These are phyloP conservation scores for Quillaja saponaria DNA, from an alignment of 306 rosid genomes.

Conservation along the genomic window DNA sequence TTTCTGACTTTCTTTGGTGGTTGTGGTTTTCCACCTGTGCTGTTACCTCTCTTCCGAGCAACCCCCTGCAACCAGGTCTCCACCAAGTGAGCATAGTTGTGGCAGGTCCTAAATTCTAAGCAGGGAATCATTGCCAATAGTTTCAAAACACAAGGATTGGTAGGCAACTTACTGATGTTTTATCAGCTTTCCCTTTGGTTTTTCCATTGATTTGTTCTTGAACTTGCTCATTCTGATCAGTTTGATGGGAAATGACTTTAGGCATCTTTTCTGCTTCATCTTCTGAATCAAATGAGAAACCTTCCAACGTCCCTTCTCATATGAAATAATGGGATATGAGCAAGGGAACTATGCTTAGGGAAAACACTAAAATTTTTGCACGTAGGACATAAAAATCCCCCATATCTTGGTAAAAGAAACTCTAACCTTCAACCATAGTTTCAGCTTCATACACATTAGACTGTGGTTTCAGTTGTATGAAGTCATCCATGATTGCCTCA, in stretches of 20 bases:
- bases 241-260: slow-evolving; percentile 46
- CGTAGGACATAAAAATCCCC: slow-evolving; percentile 22
- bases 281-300: slow-evolving; percentile 92
- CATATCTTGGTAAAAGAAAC: slow-evolving; percentile 23
- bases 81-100: slow-evolving; percentile 23
- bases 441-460: slow-evolving; percentile 81
- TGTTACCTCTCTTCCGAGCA: slow-evolving; percentile 70
- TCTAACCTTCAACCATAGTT: slow-evolving; percentile 95
- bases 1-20: slow-evolving; percentile 65
- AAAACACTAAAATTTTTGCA: slow-evolving; percentile 22
- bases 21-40: slow-evolving; percentile 68
- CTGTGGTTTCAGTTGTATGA: slow-evolving; percentile 85
- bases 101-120: not conserved
- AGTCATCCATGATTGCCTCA: slow-evolving; percentile 93
- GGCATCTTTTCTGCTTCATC: slow-evolving; percentile 72
- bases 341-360: slow-evolving; percentile 13
- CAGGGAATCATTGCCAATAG: slow-evolving; percentile 10
- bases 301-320: slow-evolving; percentile 85
- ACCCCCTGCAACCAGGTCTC: slow-evolving; percentile 55
- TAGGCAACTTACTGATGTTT: slow-evolving; percentile 59
- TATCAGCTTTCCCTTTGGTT: slow-evolving; percentile 59
- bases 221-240: slow-evolving; percentile 53
- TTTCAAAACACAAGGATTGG: slow-evolving; percentile 15
- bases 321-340: slow-evolving; percentile 28
- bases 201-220: slow-evolving; percentile 57